phyloP scores from a whole-genome alignment of 768 basidiomycete species.

The Rhizopogon vinicolor region DNA sequence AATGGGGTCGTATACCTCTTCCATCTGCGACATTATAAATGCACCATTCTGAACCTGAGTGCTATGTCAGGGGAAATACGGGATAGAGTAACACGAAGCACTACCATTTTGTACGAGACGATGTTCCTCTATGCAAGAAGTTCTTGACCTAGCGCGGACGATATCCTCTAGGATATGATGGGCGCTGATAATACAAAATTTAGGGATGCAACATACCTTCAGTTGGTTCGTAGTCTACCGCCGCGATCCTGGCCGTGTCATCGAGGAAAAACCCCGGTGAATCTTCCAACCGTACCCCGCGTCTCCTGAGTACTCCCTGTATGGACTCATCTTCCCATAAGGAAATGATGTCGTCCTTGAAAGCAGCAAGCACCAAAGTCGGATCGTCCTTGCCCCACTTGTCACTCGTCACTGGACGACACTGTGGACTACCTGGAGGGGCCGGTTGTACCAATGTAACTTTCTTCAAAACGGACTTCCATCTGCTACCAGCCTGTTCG shows the following conservation, averaged over 20 bases:
- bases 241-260: conserved; percentile 57
- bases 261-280: conserved; percentile 74
- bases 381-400: conserved; percentile 35
- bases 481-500: conserved; percentile 39
- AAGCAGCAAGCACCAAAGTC: conserved; percentile 44
- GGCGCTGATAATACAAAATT: background rate
- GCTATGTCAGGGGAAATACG: conserved; percentile 5
- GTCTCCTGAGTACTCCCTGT: conserved; percentile 44
- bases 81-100: conserved; percentile 15
- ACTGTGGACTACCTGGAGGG: too few relatives aligned
- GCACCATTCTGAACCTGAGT: conserved; percentile 51
- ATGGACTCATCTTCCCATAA: conserved; percentile 61
- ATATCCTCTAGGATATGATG: conserved; percentile 45
- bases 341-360: conserved; percentile 53
- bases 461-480: conserved; percentile 26
- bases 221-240: conserved; percentile 51
- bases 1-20: conserved; percentile 50
- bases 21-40: conserved; percentile 70
- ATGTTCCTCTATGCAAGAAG: conserved; percentile 73
- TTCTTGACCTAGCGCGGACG: conserved; percentile 66
- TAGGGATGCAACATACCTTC: conserved; percentile 38
- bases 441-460: conserved; percentile 1
- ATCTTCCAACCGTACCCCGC: conserved; percentile 49
- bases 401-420: conserved; percentile 10
- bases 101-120: conserved; percentile 54